Conservation (phyloP, 345 rosid genomes). For the Passiflora organensis region DNA sequence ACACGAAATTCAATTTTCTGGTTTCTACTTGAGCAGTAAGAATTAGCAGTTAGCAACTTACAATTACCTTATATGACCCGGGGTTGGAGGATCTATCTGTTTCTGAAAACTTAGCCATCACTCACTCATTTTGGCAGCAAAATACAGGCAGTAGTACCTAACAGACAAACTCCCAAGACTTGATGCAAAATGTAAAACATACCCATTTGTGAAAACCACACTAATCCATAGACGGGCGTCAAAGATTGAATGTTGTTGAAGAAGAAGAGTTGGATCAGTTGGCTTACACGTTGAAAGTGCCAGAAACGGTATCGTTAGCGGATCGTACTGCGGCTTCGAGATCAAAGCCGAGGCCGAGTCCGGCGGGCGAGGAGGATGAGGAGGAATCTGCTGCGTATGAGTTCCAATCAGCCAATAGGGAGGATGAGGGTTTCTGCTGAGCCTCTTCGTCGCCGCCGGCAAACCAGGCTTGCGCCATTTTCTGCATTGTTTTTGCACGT, state of each 20-base stretch:
- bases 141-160: too few species aligned
- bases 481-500: too few species aligned
- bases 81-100: too few species aligned
- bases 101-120: too few species aligned
- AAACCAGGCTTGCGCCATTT: slow-evolving; percentile 22
- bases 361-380: slow-evolving; percentile 1
- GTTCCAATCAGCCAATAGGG: slow-evolving; percentile 30
- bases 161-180: too few species aligned
- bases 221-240: background rate
- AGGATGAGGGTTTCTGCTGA: slow-evolving; percentile 14
- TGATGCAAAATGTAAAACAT: background rate
- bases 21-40: too few species aligned
- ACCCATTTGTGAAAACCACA: background rate
- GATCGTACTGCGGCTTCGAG: slow-evolving; percentile 30
- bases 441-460: slow-evolving; percentile 13
- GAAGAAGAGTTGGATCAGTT: background rate
- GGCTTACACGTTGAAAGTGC: slow-evolving; percentile 31
- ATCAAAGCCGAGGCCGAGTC: slow-evolving; percentile 17
- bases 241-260: background rate
- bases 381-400: slow-evolving; percentile 21
- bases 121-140: too few species aligned
- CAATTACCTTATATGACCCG: too few species aligned
- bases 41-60: too few species aligned
- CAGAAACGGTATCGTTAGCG: slow-evolving; percentile 25
- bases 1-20: too few species aligned